A percentile compares a stretch with the other conserved stretches of the same genome.
Evolutionary conservation across 1,139 yeast genomes (phyloP).

Genomic region (Saccharomyces hybrid): DNA sequence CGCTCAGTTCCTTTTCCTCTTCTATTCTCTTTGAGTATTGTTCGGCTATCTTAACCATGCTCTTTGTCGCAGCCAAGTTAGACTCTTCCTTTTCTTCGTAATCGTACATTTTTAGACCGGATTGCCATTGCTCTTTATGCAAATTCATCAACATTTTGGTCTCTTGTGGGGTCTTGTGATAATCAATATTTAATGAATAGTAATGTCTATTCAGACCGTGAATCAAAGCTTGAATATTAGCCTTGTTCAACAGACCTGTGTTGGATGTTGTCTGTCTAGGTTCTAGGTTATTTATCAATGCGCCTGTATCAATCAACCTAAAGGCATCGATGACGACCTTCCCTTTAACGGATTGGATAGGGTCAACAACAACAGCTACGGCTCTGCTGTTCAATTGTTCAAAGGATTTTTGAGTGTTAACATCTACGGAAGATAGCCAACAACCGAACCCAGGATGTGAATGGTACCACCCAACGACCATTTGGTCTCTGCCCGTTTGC

Average conservation of each 20-base stretch:
- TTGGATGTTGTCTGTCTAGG: conserved; percentile 97
- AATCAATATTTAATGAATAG: conserved; percentile 90
- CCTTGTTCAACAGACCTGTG: conserved; percentile 90
- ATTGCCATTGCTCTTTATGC: conserved; percentile 95
- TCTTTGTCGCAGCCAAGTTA: conserved; percentile 64
- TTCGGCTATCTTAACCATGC: conserved; percentile 84
- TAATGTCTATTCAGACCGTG: conserved; percentile 97
- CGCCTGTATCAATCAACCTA: conserved; percentile 81
- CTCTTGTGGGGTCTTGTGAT: conserved; percentile 86
- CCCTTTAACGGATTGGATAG: conserved; percentile 96
- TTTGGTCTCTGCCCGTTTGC: conserved; percentile 96
- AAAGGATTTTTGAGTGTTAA: conserved; percentile 93
- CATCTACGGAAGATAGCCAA: conserved; percentile 96
- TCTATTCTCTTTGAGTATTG: conserved; percentile 84
- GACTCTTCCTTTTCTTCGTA: conserved; percentile 71
- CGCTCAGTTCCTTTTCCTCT: conserved; percentile 83
- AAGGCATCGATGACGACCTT: conserved; percentile 98
- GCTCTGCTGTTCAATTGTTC: conserved; percentile 93
- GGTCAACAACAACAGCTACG: conserved; percentile 96
- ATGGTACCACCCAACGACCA: conserved; percentile 99
- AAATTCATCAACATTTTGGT: conserved; percentile 89
- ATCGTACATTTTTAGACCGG: conserved; percentile 74
- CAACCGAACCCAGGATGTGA: conserved; percentile 99
- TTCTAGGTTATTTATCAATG: conserved; percentile 92
- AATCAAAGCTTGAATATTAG: conserved; percentile 94